Percentiles rank a stretch among this genome's conserved stretches.
These are phyloP conservation scores for Backusella circina DNA, from an alignment of 192 early-diverging fungal genomes.

Conservation along the genomic window DNA sequence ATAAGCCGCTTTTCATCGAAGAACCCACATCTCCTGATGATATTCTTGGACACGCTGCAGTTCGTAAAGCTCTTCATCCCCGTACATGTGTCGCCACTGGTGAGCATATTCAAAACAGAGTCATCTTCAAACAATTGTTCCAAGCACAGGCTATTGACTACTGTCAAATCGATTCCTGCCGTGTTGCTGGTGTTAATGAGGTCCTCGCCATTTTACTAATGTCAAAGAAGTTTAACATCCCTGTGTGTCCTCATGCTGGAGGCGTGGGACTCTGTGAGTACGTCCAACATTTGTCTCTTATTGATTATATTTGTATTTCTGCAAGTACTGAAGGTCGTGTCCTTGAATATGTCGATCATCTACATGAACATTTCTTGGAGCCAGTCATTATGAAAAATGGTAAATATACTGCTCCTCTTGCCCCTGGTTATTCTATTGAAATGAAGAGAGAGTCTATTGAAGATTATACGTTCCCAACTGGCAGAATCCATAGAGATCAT, in stretches of 20 bases:
- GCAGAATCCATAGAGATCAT: slow-evolving; percentile 4
- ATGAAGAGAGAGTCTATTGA: slow-evolving; percentile 36
- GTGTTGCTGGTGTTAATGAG: slow-evolving; percentile 38
- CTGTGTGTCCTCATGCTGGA: slow-evolving; percentile 37
- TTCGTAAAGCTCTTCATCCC: slow-evolving; percentile 36
- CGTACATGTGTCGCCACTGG: slow-evolving; percentile 34
- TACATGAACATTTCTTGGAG: slow-evolving; percentile 36
- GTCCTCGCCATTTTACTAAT: slow-evolving; percentile 35
- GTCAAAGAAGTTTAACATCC: slow-evolving; percentile 37
- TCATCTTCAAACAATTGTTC: slow-evolving; percentile 42
- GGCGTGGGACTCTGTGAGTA: slow-evolving; percentile 38
- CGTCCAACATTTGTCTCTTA: slow-evolving; percentile 36
- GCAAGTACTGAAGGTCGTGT: slow-evolving; percentile 28
- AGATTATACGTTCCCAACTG: slow-evolving; percentile 35
- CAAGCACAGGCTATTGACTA: slow-evolving; percentile 38
- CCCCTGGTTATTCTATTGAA: slow-evolving; percentile 26
- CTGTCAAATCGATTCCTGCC: slow-evolving; percentile 39
- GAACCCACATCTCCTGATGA: slow-evolving; percentile 44
- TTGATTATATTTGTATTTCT: slow-evolving; percentile 37
- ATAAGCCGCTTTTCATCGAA: slow-evolving; percentile 44
- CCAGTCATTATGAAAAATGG: slow-evolving; percentile 32
- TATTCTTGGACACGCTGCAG: slow-evolving; percentile 36
- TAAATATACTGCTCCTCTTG: slow-evolving; percentile 24
- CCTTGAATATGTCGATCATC: slow-evolving; percentile 38
- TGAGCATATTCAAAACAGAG: slow-evolving; percentile 38